A percentile compares a stretch with the other conserved stretches of the same genome.
These are phyloP conservation scores for Schoenoplectus tabernaemontani DNA, from an alignment of 202 grass and related monocot genomes.

Conservation along the genomic window DNA sequence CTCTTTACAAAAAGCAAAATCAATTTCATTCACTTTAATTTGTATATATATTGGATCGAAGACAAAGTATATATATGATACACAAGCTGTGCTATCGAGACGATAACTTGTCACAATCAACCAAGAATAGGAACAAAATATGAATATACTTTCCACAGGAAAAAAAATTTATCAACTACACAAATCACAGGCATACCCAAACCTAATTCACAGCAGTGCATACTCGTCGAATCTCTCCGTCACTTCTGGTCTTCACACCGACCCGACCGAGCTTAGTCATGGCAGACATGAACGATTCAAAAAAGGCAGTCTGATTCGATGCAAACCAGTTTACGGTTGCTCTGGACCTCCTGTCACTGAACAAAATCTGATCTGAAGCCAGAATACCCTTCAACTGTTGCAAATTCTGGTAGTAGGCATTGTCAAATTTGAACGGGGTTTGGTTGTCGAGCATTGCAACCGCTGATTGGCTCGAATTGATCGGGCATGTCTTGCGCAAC, in stretches of 20 bases:
- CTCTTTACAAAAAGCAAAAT: background rate
- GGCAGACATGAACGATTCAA: constrained; percentile 51
- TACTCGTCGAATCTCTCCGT: constrained; percentile 57
- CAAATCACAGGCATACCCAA: background rate
- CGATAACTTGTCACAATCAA: constrained; percentile 22
- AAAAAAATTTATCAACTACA: constrained; percentile 8
- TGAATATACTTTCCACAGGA: constrained; percentile 20
- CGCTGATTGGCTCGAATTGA: constrained; percentile 36
- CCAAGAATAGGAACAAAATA: constrained; percentile 23
- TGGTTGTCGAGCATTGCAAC: constrained; percentile 63
- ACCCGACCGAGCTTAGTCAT: constrained; percentile 74
- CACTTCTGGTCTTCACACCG: constrained; percentile 45
- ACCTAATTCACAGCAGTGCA: constrained; percentile 67
- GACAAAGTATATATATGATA: constrained; percentile 16
- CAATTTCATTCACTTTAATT: background rate
- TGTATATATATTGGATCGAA: constrained; percentile 4
- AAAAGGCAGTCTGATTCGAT: constrained; percentile 77
- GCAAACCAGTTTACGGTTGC: constrained; percentile 65
- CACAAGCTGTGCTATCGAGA: constrained; percentile 16
- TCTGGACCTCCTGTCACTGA: constrained; percentile 58
- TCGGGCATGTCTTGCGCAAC: constrained; percentile 67
- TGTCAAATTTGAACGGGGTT: constrained; percentile 65
- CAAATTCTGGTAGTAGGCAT: constrained; percentile 71
- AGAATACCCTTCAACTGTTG: constrained; percentile 76
- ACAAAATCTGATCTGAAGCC: constrained; percentile 72